These are phyloP conservation scores for Hamamelis virginiana DNA, from an alignment of 164 flowering plant species.

Conservation along the genomic window DNA sequence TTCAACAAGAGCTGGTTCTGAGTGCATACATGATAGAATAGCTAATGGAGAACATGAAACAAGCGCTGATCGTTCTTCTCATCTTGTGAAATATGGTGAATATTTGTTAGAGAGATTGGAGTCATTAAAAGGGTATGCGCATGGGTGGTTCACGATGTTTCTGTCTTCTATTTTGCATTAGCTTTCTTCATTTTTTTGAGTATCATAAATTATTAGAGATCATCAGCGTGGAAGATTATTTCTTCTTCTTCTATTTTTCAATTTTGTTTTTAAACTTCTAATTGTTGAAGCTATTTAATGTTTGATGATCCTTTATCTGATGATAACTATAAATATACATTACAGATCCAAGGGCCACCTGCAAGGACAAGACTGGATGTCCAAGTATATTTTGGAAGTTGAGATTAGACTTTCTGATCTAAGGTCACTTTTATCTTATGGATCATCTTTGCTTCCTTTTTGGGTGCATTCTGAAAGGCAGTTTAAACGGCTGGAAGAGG, in stretches of 20 bases:
- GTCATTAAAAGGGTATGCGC: constrained; percentile 52
- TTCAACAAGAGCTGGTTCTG: constrained; percentile 11
- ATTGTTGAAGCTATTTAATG: no score
- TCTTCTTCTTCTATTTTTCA: background rate
- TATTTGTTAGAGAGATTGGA: constrained; percentile 58
- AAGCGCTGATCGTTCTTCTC: constrained; percentile 31
- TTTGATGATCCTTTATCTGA: constrained; percentile 1
- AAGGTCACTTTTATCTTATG: constrained; percentile 59
- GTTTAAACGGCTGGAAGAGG: constrained; percentile 53
- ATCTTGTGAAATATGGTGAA: constrained; percentile 49
- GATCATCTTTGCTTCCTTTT: constrained; percentile 70
- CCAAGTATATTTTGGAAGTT: constrained; percentile 57
- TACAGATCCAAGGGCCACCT: constrained; percentile 36
- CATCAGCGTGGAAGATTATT: background rate
- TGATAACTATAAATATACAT: constrained; percentile 8
- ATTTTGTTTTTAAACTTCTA: background rate
- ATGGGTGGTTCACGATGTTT: background rate
- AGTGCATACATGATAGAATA: constrained; percentile 8
- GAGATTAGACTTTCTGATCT: constrained; percentile 79
- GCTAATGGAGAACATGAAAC: constrained; percentile 20
- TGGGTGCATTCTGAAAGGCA: constrained; percentile 76
- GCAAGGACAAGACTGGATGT: constrained; percentile 36
- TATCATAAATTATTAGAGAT: no score
- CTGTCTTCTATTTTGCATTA: background rate
- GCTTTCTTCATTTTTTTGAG: background rate